A percentile compares a stretch with the other conserved stretches of the same genome.
Conservation (phyloP, 495 filamentous ascomycete species). For the Xeromyces bisporus region DNA sequence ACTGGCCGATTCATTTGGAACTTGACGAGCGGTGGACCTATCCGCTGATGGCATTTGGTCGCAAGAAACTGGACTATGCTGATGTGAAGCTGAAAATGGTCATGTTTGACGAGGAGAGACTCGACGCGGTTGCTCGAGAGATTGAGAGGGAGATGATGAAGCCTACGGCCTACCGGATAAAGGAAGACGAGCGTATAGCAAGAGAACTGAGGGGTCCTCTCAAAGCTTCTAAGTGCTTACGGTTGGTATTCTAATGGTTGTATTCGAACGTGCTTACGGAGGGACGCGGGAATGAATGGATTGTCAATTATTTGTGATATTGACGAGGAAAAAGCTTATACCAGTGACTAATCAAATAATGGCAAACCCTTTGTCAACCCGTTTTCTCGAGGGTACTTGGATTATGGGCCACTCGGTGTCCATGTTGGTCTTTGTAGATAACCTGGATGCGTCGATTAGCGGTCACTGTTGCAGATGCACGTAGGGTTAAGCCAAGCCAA, state of each 20-base stretch:
- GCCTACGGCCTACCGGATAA: conserved; percentile 3
- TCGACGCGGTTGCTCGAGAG: conserved; percentile 2
- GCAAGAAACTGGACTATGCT: conserved; percentile 4
- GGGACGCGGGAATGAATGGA: neutral
- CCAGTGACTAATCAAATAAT: neutral
- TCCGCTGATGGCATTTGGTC: conserved; percentile 6
- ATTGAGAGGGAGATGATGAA: conserved; percentile 10
- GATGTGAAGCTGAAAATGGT: conserved; percentile 3
- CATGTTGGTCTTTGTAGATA: conserved; percentile 15
- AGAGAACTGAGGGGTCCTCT: conserved; percentile 3
- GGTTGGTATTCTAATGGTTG: conserved; percentile 3
- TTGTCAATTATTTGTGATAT: conserved; percentile 9
- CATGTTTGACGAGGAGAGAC: conserved; percentile 1
- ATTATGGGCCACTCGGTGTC: conserved; percentile 13
- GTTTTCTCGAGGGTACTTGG: conserved; percentile 10
- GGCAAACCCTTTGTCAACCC: too few relatives aligned
- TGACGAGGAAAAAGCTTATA: conserved; percentile 18
- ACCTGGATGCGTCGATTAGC: conserved; percentile 4
- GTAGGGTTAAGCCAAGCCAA: too few relatives aligned
- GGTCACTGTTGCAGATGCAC: neutral
- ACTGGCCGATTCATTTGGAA: conserved; percentile 8
- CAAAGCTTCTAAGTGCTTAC: conserved; percentile 5
- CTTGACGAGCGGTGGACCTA: conserved; percentile 10
- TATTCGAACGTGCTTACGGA: neutral
- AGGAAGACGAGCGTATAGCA: conserved; percentile 8